Conservation (phyloP, 768 basidiomycete species). For the Boletus huronensis region DNA sequence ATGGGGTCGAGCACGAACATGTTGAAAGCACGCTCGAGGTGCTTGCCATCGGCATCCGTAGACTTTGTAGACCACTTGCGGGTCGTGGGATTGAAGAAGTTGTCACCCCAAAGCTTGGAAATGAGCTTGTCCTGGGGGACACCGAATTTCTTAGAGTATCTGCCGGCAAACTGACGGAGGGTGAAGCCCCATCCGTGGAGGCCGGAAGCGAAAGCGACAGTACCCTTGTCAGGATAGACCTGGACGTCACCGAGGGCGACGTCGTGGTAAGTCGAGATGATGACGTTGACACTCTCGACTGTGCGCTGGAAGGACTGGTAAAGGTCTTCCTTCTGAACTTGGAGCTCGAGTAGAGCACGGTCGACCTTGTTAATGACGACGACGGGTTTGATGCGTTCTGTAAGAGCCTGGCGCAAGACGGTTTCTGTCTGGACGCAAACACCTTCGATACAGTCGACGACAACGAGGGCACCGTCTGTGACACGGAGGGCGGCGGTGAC, state of each 20-base stretch:
- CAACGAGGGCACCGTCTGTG: constrained; percentile 98
- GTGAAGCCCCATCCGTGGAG: constrained; percentile 99
- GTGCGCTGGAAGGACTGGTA: constrained; percentile 98
- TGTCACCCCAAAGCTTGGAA: constrained; percentile 97
- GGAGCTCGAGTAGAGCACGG: constrained; percentile 97
- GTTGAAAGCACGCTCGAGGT: constrained; percentile 98
- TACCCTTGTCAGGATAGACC: constrained; percentile 97
- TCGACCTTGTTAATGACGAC: constrained; percentile 99
- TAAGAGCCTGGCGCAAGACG: constrained; percentile 93
- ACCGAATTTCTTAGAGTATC: constrained; percentile 98
- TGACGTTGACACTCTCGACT: constrained; percentile 97
- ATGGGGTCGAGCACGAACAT: constrained; percentile 98
- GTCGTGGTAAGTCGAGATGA: constrained; percentile 97
- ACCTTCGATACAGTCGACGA: constrained; percentile 99
- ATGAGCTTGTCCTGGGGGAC: constrained; percentile 99
- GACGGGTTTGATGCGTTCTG: constrained; percentile 99
- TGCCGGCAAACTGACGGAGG: constrained; percentile 91
- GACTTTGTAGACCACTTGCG: constrained; percentile 91
- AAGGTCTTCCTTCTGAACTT: constrained; percentile 93
- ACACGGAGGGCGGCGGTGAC: constrained; percentile 99
- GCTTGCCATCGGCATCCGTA: constrained; percentile 75
- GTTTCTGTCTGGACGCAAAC: constrained; percentile 99
- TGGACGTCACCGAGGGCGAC: constrained; percentile 94
- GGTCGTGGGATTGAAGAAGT: constrained; percentile 96
- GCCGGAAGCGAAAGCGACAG: constrained; percentile 98